A percentile compares a stretch with the other conserved stretches of the same genome.
Evolutionary conservation across 495 filamentous ascomycete genomes (phyloP).

Genomic region (Aspergillus sclerotiicarbonarius): DNA sequence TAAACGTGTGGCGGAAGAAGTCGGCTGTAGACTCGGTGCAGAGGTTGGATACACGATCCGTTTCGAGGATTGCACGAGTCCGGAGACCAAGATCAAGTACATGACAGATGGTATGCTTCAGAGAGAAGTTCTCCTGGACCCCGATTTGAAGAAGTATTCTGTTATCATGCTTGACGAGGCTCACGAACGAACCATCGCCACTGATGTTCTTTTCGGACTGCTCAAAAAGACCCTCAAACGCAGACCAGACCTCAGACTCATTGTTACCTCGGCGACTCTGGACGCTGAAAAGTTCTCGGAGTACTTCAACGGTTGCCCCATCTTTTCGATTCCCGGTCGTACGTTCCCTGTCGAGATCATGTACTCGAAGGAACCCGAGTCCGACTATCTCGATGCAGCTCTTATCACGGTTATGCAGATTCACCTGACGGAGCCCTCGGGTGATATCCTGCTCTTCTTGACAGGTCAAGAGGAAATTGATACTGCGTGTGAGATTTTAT

Average conservation of each 20-base stretch:
- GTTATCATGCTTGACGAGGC: slow-evolving; percentile 99
- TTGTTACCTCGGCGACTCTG: slow-evolving; percentile 93
- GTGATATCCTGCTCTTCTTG: slow-evolving; percentile 93
- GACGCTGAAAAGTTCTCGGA: slow-evolving; percentile 97
- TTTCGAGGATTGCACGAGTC: slow-evolving; percentile 91
- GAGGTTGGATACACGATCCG: slow-evolving; percentile 98
- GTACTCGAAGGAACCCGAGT: slow-evolving; percentile 90
- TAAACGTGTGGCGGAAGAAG: slow-evolving; percentile 94
- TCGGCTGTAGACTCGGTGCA: slow-evolving; percentile 83
- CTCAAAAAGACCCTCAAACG: slow-evolving; percentile 90
- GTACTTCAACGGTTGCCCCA: slow-evolving; percentile 93
- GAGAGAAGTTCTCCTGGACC: slow-evolving; percentile 88
- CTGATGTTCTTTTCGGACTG: slow-evolving; percentile 91
- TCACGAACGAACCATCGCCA: slow-evolving; percentile 95
- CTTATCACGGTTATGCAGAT: slow-evolving; percentile 97
- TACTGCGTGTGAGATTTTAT: slow-evolving; percentile 85
- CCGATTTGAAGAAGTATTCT: slow-evolving; percentile 80
- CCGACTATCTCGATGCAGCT: slow-evolving; percentile 94
- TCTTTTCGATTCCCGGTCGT: slow-evolving; percentile 93
- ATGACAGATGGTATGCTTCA: slow-evolving; percentile 99
- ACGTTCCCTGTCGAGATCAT: slow-evolving; percentile 95
- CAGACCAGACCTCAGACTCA: slow-evolving; percentile 84
- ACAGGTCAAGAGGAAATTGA: slow-evolving; percentile 99
- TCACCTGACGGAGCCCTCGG: slow-evolving; percentile 83
- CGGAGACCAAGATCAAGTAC: slow-evolving; percentile 94